Percentiles rank a stretch among this genome's conserved stretches.
These are phyloP conservation scores for Williopsis jadinii DNA, from an alignment of 1,139 yeast genomes.

Conservation along the genomic window DNA sequence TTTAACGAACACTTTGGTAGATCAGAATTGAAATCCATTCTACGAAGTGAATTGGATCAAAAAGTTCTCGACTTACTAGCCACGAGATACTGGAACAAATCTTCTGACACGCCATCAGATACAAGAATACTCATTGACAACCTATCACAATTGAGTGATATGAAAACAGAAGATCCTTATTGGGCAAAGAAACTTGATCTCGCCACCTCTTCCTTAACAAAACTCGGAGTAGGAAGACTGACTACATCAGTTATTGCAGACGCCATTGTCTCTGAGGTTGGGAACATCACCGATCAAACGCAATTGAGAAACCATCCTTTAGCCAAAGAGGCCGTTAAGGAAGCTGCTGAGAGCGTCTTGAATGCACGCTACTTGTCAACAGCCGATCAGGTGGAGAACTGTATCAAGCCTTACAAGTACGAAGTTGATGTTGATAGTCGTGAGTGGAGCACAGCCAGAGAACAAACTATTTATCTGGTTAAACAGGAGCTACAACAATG, in stretches of 20 bases:
- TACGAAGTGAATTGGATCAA: slow-evolving; percentile 85
- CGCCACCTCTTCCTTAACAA: slow-evolving; percentile 77
- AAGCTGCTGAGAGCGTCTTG: slow-evolving; percentile 78
- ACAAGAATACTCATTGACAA: slow-evolving; percentile 30
- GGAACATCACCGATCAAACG: slow-evolving; percentile 63
- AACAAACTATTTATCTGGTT: slow-evolving; percentile 64
- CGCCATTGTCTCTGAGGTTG: slow-evolving; percentile 72
- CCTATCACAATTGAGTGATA: slow-evolving; percentile 42
- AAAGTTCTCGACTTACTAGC: slow-evolving; percentile 81
- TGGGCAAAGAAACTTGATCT: slow-evolving; percentile 89
- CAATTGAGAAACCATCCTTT: slow-evolving; percentile 78
- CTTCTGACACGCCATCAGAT: slow-evolving; percentile 8
- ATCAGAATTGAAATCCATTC: slow-evolving; percentile 68
- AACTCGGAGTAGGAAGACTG: slow-evolving; percentile 87
- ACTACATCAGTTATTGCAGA: slow-evolving; percentile 80
- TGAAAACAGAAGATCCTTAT: slow-evolving; percentile 62
- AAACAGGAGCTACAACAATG: slow-evolving; percentile 87
- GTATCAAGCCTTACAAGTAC: slow-evolving; percentile 95
- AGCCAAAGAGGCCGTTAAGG: slow-evolving; percentile 74
- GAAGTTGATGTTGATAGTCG: slow-evolving; percentile 95
- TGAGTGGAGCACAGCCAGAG: slow-evolving; percentile 83
- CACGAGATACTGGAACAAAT: slow-evolving; percentile 78
- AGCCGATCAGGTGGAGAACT: slow-evolving; percentile 96
- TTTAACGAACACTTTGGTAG: slow-evolving; percentile 79
- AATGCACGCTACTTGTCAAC: slow-evolving; percentile 79